Conservation (phyloP, 495 filamentous ascomycete species). For the Tuber umbilicatum region DNA sequence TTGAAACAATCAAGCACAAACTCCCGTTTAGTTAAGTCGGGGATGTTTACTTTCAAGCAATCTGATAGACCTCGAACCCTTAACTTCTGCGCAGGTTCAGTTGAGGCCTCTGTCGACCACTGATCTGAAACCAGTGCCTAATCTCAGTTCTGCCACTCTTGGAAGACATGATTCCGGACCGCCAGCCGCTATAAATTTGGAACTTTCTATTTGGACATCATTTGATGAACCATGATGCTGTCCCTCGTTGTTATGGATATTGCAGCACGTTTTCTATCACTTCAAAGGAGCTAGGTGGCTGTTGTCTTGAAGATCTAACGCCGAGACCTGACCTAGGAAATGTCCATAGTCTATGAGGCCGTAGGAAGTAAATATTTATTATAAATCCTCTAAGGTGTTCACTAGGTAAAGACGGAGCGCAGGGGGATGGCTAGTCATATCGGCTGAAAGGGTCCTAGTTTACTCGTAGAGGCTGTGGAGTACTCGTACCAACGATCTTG, state of each 20-base stretch:
- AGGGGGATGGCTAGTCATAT: background rate
- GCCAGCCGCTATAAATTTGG: background rate
- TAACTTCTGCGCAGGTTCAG: background rate
- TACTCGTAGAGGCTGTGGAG: too few relatives aligned
- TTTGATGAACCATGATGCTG: background rate
- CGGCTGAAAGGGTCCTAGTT: background rate
- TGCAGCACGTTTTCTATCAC: background rate
- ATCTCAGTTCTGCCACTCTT: background rate
- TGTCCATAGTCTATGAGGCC: background rate
- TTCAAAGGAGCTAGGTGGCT: background rate
- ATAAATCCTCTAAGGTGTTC: background rate
- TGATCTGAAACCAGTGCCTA: background rate
- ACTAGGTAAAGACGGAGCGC: background rate
- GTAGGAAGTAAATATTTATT: background rate
- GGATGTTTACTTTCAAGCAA: too few relatives aligned
- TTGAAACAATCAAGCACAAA: background rate
- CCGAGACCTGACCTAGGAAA: background rate
- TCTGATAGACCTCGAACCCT: background rate
- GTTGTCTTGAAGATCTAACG: background rate
- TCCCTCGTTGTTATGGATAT: background rate
- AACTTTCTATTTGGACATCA: background rate
- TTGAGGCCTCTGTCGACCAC: background rate
- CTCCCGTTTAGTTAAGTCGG: too few relatives aligned
- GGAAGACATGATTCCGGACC: background rate
- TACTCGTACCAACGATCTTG: background rate